These are phyloP conservation scores for Pilatotrama ljubarskyi DNA, from an alignment of 768 basidiomycete species.

Conservation along the genomic window DNA sequence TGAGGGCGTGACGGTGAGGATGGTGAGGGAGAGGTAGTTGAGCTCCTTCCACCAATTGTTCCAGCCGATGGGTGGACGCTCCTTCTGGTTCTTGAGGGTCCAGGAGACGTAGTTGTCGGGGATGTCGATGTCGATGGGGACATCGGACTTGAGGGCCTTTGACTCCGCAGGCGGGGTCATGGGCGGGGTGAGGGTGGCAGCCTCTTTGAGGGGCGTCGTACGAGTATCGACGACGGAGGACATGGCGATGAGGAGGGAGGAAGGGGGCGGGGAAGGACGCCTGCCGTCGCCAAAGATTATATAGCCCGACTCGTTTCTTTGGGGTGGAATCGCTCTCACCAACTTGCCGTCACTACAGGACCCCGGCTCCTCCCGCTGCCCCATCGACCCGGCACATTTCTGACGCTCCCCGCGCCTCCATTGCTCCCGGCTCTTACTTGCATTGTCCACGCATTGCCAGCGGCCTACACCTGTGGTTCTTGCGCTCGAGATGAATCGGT, in stretches of 20 bases:
- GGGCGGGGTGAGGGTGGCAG: slow-evolving; percentile 26
- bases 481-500: no score
- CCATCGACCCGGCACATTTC: not conserved
- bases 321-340: slow-evolving; percentile 12
- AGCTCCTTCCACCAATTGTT: slow-evolving; percentile 55
- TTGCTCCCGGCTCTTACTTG: not conserved
- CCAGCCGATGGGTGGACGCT: slow-evolving; percentile 48
- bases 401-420: not conserved
- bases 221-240: slow-evolving; percentile 31
- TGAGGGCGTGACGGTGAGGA: slow-evolving; percentile 73
- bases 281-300: slow-evolving; percentile 10
- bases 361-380: slow-evolving; percentile 16
- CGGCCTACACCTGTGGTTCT: not conserved
- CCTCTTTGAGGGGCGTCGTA: slow-evolving; percentile 24
- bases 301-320: slow-evolving; percentile 19
- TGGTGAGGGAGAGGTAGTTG: slow-evolving; percentile 74
- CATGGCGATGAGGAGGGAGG: slow-evolving; percentile 27
- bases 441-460: not conserved
- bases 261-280: slow-evolving; percentile 9
- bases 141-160: slow-evolving; percentile 23
- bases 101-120: slow-evolving; percentile 60
- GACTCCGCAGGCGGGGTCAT: slow-evolving; percentile 19
- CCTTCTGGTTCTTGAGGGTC: slow-evolving; percentile 51
- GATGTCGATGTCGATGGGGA: slow-evolving; percentile 40
- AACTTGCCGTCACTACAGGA: slow-evolving; percentile 5